A percentile compares a stretch with the other conserved stretches of the same genome.
Evolutionary conservation across 2,329 filamentous ascomycete species (phyloP).

Genomic region (Fusarium oligoseptatum): DNA sequence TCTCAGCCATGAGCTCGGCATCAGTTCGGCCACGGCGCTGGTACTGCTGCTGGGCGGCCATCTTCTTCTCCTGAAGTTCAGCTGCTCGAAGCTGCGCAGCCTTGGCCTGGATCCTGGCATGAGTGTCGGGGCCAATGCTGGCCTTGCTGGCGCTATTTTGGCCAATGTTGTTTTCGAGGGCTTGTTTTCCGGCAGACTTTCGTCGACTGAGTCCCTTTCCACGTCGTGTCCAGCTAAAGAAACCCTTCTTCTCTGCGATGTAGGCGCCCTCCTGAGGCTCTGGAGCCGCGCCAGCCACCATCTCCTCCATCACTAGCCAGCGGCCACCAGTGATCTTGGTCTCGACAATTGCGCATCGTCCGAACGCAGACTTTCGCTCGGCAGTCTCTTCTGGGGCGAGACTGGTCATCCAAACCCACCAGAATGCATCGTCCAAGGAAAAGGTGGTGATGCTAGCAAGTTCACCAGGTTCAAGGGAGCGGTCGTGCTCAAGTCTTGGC

Average conservation of each 20-base stretch:
- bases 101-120: constrained; percentile 92
- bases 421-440: constrained; percentile 94
- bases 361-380: constrained; percentile 91
- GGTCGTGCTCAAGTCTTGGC: constrained; percentile 76
- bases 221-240: constrained; percentile 87
- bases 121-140: constrained; percentile 90
- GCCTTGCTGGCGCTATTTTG: constrained; percentile 75
- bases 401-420: constrained; percentile 99
- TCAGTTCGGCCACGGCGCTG: constrained; percentile 68
- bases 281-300: constrained; percentile 91
- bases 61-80: constrained; percentile 70
- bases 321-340: constrained; percentile 84
- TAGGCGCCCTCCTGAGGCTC: constrained; percentile 89
- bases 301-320: constrained; percentile 97
- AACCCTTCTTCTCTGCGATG: constrained; percentile 94
- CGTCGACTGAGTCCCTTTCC: constrained; percentile 73
- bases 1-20: constrained; percentile 70
- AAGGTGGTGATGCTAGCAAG: constrained; percentile 90
- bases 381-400: constrained; percentile 89
- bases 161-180: constrained; percentile 61
- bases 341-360: constrained; percentile 91
- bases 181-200: constrained; percentile 77
- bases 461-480: constrained; percentile 87
- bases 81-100: constrained; percentile 84
- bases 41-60: constrained; percentile 54